A percentile compares a stretch with the other conserved stretches of the same genome.
Conservation (phyloP, 768 basidiomycete genomes). For the Suillus tomentosus region DNA sequence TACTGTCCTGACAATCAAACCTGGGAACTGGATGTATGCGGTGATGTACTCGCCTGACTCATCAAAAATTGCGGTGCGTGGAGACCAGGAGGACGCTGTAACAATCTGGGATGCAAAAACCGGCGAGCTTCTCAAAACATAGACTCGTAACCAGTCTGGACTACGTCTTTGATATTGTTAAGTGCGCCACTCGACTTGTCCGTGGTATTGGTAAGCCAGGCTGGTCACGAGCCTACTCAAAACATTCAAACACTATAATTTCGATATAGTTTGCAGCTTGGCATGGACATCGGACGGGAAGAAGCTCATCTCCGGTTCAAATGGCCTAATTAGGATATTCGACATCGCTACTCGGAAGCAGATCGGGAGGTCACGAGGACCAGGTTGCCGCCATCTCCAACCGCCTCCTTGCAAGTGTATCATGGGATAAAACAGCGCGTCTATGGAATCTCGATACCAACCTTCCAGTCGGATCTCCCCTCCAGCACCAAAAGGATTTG, state of each 20-base stretch:
- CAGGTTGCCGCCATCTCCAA: no score
- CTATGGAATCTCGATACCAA: background rate
- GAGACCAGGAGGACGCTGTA: background rate
- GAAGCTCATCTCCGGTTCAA: background rate
- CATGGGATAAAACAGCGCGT: background rate
- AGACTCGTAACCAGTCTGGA: no score
- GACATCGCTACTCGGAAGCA: background rate
- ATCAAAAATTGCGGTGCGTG: background rate
- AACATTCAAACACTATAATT: accelerated
- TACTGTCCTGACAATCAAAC: background rate
- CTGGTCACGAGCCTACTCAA: no score
- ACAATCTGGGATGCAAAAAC: background rate
- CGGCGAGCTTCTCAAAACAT: background rate
- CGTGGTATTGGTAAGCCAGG: no score
- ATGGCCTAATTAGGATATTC: background rate
- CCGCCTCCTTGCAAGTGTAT: background rate
- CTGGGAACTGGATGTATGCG: background rate
- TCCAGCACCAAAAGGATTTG: background rate
- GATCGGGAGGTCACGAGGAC: background rate
- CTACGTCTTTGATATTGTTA: no score
- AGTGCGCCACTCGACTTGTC: no score
- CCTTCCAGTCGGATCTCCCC: background rate
- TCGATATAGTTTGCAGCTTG: no score
- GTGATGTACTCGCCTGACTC: background rate
- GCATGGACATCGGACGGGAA: background rate